Base-by-base conservation (phyloP, 768 basidiomycete genomes). In the Coprinopsis strossmayeri region DNA sequence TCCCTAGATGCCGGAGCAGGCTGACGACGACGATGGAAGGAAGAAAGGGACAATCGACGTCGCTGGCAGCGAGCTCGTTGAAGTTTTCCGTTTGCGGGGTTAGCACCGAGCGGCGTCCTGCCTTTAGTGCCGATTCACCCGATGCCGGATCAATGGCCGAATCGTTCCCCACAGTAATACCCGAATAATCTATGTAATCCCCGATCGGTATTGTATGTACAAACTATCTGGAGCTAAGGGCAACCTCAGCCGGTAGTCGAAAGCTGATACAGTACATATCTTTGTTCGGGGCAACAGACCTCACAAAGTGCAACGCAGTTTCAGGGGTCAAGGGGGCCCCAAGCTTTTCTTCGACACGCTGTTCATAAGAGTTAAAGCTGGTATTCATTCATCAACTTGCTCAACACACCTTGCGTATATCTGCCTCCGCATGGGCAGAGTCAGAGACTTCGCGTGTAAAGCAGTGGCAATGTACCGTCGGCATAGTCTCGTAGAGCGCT, bases 241-340 rank as follows among this genome's bases (percentile, higher is more conserved):
- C 70, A 11, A 72, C 74, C 48, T 61, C 65, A 24, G 60, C 54
- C 28, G 71, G 69, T 27, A 69, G 63, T 17, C 70, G 64, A 73
- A 99, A 98, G 64, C 87, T 87, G 47, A 99, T 78, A 65, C 95
- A 94, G 64, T 94, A 98, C 95, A 98, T 97, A 59, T 92, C 86
- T 68, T 99, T 98, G 66, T 82, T 87, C 5, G 95, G 95, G 1
- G 96, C 92, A 9, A 98, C 96, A 9, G 87, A 85, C 48, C 96
- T 83, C 42, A 99, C 94, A 55, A 83, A 74, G 58, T 91, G 84
- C 5, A 91, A 62, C 12, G 64, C 62, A 32, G 73, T 69, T 20
- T 78, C 74, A 10, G 70, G 67, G 12, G 69, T 66, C 45, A 95
- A 57, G 30, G 66, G 46, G 55, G 72, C 61, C 25, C 81, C 83